Conservation (phyloP, 371 early-diverging fungal genomes). For the Mortierella sp. region DNA sequence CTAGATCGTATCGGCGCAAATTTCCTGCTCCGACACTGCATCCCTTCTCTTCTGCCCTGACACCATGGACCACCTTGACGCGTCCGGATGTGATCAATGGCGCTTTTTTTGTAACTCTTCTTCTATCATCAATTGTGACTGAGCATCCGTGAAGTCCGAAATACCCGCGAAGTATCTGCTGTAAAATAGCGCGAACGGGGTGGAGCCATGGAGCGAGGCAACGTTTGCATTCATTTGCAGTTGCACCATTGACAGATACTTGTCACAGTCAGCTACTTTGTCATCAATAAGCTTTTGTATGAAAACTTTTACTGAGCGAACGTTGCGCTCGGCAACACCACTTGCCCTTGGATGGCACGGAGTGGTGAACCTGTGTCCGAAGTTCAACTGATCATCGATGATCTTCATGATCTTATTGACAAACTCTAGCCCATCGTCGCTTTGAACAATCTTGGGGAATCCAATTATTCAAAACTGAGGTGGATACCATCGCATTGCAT, state of each 20-base stretch:
- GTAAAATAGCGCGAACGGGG: constrained; percentile 23
- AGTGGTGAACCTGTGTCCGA: constrained; percentile 10
- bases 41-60: no score
- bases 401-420: constrained; percentile 5
- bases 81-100: no score
- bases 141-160: not conserved
- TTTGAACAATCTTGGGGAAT: constrained; percentile 17
- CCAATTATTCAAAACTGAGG: constrained; percentile 26
- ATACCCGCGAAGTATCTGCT: constrained; percentile 5
- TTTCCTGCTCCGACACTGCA: no score
- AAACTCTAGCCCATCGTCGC: constrained; percentile 32
- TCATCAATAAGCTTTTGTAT: constrained; percentile 8
- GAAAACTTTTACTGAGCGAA: not conserved
- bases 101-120: no score
- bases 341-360: constrained; percentile 30
- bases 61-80: no score
- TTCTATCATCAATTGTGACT: no score
- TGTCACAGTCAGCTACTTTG: constrained; percentile 4
- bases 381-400: not conserved
- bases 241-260: constrained; percentile 2
- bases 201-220: constrained; percentile 5
- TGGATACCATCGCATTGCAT: no score
- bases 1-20: no score
- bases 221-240: constrained; percentile 16
- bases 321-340: constrained; percentile 19